These are phyloP conservation scores for Phialophora chinensis DNA, from an alignment of 2,329 filamentous ascomycete species.

Conservation along the genomic window DNA sequence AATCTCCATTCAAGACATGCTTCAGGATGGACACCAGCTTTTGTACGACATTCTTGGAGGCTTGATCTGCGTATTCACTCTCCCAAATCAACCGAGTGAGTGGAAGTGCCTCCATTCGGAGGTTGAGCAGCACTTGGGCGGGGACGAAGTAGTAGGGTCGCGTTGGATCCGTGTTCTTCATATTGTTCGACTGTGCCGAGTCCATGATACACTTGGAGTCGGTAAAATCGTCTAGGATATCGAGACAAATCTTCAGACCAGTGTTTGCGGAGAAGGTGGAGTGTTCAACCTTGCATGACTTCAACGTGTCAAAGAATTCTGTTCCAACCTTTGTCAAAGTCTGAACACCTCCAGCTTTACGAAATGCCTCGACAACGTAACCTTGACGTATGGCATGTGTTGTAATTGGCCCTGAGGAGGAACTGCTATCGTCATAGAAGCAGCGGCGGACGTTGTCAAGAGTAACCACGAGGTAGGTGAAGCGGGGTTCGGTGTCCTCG, in stretches of 20 bases:
- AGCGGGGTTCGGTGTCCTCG: constrained; percentile 65
- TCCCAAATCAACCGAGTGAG: constrained; percentile 77
- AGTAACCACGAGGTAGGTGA: constrained; percentile 82
- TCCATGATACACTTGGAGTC: constrained; percentile 82
- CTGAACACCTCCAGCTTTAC: constrained; percentile 76
- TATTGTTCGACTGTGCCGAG: constrained; percentile 66
- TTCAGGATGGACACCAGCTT: constrained; percentile 83
- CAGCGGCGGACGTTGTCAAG: constrained; percentile 67
- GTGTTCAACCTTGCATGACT: constrained; percentile 53
- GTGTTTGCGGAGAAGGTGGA: constrained; percentile 60
- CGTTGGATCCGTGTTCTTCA: constrained; percentile 61
- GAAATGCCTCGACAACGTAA: constrained; percentile 84
- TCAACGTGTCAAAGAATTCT: constrained; percentile 68
- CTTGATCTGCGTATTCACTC: constrained; percentile 80
- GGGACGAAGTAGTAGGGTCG: constrained; percentile 67
- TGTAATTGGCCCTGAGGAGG: constrained; percentile 22
- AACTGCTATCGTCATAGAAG: constrained; percentile 37
- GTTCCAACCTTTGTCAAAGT: constrained; percentile 74
- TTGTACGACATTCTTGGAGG: constrained; percentile 76
- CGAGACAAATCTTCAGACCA: constrained; percentile 80
- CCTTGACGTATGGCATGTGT: constrained; percentile 54
- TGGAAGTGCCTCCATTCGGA: constrained; percentile 80
- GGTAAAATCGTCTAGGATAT: constrained; percentile 66
- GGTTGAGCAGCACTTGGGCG: constrained; percentile 81
- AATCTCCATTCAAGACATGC: constrained; percentile 75